Evolutionary conservation across 345 rosid genomes (phyloP).

Genomic region (Jatropha curcas): DNA sequence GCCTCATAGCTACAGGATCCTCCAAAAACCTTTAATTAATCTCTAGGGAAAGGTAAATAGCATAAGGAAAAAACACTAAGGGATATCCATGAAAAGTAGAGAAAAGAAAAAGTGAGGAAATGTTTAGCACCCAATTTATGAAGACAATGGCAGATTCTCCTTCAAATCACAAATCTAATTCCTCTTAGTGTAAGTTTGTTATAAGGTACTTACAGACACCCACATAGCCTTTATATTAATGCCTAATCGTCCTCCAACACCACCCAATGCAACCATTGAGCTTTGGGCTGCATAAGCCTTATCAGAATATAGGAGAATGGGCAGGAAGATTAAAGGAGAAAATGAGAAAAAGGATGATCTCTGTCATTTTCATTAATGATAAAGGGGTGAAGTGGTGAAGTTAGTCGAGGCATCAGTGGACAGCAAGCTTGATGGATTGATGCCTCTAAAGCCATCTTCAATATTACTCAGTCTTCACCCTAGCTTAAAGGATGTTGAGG

Average conservation of each 20-base stretch:
- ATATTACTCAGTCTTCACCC: conserved; percentile 27
- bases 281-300: background rate
- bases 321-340: conserved; percentile 23
- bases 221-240: background rate
- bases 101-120: too few relatives aligned
- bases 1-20: too few relatives aligned
- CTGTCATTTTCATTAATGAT: conserved; percentile 30
- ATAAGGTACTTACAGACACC: conserved; percentile 5
- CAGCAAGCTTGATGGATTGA: conserved; percentile 19
- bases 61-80: too few relatives aligned
- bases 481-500: conserved; percentile 29
- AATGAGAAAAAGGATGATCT: conserved; percentile 24
- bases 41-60: too few relatives aligned
- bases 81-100: too few relatives aligned
- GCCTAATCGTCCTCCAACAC: background rate
- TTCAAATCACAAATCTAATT: too few relatives aligned
- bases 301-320: background rate
- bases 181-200: conserved; percentile 11
- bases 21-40: too few relatives aligned
- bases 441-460: conserved; percentile 33
- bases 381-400: conserved; percentile 30
- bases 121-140: too few relatives aligned
- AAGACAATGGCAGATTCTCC: too few relatives aligned
- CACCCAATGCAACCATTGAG: background rate
- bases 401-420: conserved; percentile 29